A percentile compares a stretch with the other conserved stretches of the same genome.
These are phyloP conservation scores for Lathyrus aphaca DNA, from an alignment of 306 rosid species.

Conservation along the genomic window DNA sequence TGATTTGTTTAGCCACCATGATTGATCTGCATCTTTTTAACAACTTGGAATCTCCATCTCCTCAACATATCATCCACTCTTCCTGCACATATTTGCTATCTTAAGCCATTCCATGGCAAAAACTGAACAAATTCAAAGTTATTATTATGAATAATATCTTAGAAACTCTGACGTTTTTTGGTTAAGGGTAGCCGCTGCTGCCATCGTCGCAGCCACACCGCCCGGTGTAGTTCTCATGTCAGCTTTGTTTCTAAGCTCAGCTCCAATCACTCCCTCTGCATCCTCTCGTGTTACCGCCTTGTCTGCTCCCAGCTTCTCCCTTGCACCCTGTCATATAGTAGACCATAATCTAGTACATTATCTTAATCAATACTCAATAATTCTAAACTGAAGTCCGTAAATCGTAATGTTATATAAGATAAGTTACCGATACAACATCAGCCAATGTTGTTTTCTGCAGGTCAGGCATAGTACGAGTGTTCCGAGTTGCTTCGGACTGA, in stretches of 20 bases:
- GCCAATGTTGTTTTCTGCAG: constrained; percentile 42
- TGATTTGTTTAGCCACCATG: background rate
- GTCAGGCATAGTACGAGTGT: constrained; percentile 31
- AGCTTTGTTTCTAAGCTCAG: constrained; percentile 56
- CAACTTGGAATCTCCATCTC: background rate
- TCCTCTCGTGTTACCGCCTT: constrained; percentile 66
- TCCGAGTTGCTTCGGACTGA: constrained; percentile 51
- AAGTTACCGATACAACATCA: constrained; percentile 48
- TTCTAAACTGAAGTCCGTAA: no score
- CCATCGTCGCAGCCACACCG: constrained; percentile 62
- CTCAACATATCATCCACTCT: background rate
- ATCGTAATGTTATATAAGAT: no score
- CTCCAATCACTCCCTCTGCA: constrained; percentile 30
- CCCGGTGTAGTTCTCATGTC: constrained; percentile 64
- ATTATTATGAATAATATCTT: background rate
- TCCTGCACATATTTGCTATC: background rate
- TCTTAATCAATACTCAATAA: no score
- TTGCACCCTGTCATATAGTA: constrained; percentile 44
- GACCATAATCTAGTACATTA: no score
- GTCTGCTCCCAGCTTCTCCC: constrained; percentile 43
- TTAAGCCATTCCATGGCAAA: background rate
- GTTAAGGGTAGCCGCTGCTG: constrained; percentile 57
- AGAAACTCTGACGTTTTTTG: constrained; percentile 33
- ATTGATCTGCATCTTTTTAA: background rate
- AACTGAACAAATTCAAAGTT: background rate